Evolutionary conservation across 2,329 filamentous ascomycete genomes (phyloP).

Genomic region (Fusarium domesticum): DNA sequence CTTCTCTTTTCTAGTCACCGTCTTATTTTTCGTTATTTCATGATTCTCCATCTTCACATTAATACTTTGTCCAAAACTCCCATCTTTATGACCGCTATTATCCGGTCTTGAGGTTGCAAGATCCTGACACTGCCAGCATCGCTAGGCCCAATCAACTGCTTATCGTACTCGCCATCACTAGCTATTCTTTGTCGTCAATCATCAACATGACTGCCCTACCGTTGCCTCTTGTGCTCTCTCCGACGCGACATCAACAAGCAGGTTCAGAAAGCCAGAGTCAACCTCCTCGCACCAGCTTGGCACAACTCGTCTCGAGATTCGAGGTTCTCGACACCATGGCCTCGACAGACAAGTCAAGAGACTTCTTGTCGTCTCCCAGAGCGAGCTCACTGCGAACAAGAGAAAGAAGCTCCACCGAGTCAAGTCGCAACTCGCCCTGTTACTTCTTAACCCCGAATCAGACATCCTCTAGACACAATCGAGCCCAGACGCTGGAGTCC

Average conservation of each 20-base stretch:
- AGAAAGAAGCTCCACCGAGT: constrained; percentile 4
- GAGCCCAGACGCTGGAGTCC: constrained; percentile 14
- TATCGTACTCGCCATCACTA: too few relatives aligned
- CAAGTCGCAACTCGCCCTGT: constrained; percentile 8
- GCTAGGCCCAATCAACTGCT: too few relatives aligned
- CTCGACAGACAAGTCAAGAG: background rate
- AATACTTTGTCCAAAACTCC: background rate
- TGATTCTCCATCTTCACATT: background rate
- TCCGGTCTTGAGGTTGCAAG: background rate
- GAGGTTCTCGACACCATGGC: background rate
- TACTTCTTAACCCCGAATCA: background rate
- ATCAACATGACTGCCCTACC: background rate
- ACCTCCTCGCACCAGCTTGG: background rate
- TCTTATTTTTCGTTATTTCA: background rate
- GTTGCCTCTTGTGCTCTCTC: background rate
- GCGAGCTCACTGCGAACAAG: background rate
- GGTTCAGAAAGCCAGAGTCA: background rate
- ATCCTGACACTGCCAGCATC: background rate
- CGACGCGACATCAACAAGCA: background rate
- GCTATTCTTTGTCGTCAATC: too few relatives aligned
- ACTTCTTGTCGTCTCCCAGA: background rate
- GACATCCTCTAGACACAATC: constrained; percentile 1
- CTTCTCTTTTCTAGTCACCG: background rate
- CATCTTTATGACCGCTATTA: background rate
- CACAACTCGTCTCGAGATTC: background rate